These are phyloP conservation scores for Candida mattraensis DNA, from an alignment of 805 yeast genomes.

Conservation along the genomic window DNA sequence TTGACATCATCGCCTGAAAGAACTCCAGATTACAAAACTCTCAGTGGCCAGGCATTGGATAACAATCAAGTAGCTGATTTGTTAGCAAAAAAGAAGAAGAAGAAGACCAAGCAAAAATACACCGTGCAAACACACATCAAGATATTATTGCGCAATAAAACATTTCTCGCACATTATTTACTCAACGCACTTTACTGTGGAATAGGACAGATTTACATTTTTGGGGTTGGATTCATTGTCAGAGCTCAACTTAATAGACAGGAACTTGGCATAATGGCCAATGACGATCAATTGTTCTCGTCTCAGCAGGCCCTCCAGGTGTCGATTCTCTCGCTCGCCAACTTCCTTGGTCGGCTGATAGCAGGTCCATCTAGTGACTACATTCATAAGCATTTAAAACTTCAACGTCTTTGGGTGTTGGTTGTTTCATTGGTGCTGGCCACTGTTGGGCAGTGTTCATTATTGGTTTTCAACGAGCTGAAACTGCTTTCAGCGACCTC, in stretches of 20 bases:
- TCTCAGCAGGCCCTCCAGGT: slow-evolving; percentile 70
- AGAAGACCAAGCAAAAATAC: slow-evolving; percentile 9
- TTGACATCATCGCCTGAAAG: slow-evolving; percentile 2
- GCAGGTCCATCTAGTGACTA: slow-evolving; percentile 69
- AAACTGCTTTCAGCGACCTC: slow-evolving; percentile 50
- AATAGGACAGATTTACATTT: slow-evolving; percentile 71
- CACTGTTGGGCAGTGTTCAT: slow-evolving; percentile 37
- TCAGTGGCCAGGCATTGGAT: slow-evolving; percentile 2
- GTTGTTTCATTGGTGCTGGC: slow-evolving; percentile 40
- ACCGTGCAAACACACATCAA: slow-evolving; percentile 26
- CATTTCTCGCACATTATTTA: slow-evolving; percentile 52
- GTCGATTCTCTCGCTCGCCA: slow-evolving; percentile 60
- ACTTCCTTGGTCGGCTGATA: slow-evolving; percentile 62
- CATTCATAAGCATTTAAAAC: slow-evolving; percentile 47
- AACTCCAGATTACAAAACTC: slow-evolving; percentile 1
- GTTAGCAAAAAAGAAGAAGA: slow-evolving; percentile 13
- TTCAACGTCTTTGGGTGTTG: slow-evolving; percentile 69
- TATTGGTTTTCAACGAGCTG: slow-evolving; percentile 40
- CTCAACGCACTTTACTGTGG: slow-evolving; percentile 61
- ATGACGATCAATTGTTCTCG: slow-evolving; percentile 38
- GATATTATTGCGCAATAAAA: slow-evolving; percentile 29
- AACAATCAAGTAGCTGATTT: no score
- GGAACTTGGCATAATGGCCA: slow-evolving; percentile 13
- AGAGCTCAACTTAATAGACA: slow-evolving; percentile 40
- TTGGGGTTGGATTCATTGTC: slow-evolving; percentile 72